Conservation (phyloP, 73 alveolate species). For the Paramecium bursaria region DNA sequence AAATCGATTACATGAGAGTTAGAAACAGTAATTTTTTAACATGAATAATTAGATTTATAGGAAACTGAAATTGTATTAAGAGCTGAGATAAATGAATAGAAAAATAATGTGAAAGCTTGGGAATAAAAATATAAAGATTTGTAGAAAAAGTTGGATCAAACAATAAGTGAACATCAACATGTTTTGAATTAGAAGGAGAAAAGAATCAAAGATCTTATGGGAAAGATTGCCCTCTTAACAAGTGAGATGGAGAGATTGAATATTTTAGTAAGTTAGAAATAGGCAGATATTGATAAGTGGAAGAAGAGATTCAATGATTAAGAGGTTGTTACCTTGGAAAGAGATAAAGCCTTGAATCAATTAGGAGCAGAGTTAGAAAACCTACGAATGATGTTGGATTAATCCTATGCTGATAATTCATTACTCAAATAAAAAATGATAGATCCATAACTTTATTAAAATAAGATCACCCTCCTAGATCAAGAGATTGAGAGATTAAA, state of each 20-base stretch:
- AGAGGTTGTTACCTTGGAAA: constrained; percentile 24
- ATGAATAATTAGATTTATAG: neutral
- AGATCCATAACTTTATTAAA: constrained; percentile 16
- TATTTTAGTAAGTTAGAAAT: neutral
- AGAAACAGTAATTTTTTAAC: neutral
- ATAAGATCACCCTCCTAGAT: constrained; percentile 5
- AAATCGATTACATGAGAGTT: neutral
- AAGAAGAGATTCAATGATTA: constrained; percentile 16
- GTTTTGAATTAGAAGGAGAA: constrained; percentile 8
- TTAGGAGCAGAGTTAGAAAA: constrained; percentile 6
- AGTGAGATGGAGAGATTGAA: constrained; percentile 49
- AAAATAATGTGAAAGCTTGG: constrained; percentile 17
- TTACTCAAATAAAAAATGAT: constrained; percentile 17
- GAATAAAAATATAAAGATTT: constrained; percentile 38
- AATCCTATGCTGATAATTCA: constrained; percentile 16
- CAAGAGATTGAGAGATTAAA: constrained; percentile 28
- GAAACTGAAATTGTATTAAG: constrained; percentile 19
- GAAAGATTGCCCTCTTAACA: constrained; percentile 29
- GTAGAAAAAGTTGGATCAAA: constrained; percentile 42
- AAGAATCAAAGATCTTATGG: constrained; percentile 14
- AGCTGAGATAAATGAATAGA: constrained; percentile 25
- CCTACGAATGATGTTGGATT: constrained; percentile 17
- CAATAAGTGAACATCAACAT: neutral
- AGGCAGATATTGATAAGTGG: constrained; percentile 43
- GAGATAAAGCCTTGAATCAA: constrained; percentile 4